Evolutionary conservation across 805 yeast species (phyloP).

Genomic region (Teunomyces tritomae): DNA sequence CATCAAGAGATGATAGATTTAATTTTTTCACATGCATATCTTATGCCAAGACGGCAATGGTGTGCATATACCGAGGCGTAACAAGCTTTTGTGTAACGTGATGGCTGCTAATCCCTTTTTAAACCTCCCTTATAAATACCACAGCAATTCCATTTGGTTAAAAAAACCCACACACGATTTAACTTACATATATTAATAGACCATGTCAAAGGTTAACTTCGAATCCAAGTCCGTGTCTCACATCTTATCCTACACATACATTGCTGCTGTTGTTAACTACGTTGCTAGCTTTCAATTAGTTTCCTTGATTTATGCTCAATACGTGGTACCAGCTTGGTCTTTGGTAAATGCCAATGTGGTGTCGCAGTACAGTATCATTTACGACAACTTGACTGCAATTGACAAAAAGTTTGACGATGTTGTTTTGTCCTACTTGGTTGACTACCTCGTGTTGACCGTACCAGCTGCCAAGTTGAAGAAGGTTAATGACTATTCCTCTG

Average conservation of each 20-base stretch:
- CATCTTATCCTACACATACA: slow-evolving; percentile 29
- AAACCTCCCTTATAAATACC: not conserved
- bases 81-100: not conserved
- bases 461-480: slow-evolving; percentile 19
- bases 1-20: not conserved
- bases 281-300: slow-evolving; percentile 25
- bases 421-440: slow-evolving; percentile 11
- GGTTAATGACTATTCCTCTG: slow-evolving; percentile 20
- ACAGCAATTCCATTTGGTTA: not conserved
- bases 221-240: slow-evolving; percentile 33
- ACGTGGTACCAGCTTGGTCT: slow-evolving; percentile 18
- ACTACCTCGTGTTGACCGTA: slow-evolving; percentile 8
- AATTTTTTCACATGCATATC: not conserved
- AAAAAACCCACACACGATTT: too few species aligned
- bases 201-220: slow-evolving; percentile 19
- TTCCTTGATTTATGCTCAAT: slow-evolving; percentile 21
- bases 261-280: slow-evolving; percentile 19
- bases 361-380: slow-evolving; percentile 7
- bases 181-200: not conserved
- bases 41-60: not conserved
- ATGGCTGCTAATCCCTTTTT: slow-evolving; percentile 11
- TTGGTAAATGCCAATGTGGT: slow-evolving; percentile 22
- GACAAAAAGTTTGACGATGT: slow-evolving; percentile 6
- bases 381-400: not conserved
- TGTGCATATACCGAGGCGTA: slow-evolving; percentile 2